Evolutionary conservation across 1,284 basidiomycete genomes (phyloP).

Genomic region (Ganoderma sp.): DNA sequence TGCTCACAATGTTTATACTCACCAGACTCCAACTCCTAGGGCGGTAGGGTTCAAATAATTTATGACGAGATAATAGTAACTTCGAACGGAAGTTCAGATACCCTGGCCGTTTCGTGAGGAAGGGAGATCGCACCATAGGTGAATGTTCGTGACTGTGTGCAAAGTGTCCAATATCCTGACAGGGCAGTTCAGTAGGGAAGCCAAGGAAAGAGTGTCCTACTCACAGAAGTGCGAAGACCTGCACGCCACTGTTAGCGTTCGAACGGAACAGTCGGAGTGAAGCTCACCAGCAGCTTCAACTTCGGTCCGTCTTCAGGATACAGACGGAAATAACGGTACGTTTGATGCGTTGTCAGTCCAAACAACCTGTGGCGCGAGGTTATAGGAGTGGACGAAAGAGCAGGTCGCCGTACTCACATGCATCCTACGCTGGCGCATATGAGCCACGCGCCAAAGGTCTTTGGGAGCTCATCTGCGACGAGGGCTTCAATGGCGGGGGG

Average conservation of each 20-base stretch:
- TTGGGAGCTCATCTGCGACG: not conserved
- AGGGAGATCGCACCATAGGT: not conserved
- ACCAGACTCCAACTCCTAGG: constrained; percentile 1
- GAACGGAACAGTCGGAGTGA: not conserved
- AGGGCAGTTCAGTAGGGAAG: not conserved
- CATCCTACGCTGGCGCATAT: constrained; percentile 10
- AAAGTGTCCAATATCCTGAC: constrained; percentile 6
- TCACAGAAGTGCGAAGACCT: not conserved
- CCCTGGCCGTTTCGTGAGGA: no score
- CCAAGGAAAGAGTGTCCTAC: not conserved
- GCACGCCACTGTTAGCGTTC: not conserved
- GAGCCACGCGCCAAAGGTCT: constrained; percentile 9
- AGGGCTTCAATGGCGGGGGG: no score
- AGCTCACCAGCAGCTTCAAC: constrained; percentile 3
- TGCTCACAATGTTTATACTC: not conserved
- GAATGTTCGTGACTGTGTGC: constrained; percentile 8
- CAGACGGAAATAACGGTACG: constrained; percentile 10
- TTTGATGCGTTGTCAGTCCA: constrained; percentile 10
- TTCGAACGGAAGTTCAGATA: not conserved
- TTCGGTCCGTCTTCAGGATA: not conserved
- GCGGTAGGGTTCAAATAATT: constrained; percentile 4
- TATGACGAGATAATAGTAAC: constrained; percentile 12
- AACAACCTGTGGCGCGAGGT: constrained; percentile 1
- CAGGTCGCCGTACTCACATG: not conserved
- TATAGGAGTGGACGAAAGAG: no score